These are phyloP conservation scores for Amaranthus tricolor DNA, from an alignment of 179 eudicot species.

Conservation along the genomic window DNA sequence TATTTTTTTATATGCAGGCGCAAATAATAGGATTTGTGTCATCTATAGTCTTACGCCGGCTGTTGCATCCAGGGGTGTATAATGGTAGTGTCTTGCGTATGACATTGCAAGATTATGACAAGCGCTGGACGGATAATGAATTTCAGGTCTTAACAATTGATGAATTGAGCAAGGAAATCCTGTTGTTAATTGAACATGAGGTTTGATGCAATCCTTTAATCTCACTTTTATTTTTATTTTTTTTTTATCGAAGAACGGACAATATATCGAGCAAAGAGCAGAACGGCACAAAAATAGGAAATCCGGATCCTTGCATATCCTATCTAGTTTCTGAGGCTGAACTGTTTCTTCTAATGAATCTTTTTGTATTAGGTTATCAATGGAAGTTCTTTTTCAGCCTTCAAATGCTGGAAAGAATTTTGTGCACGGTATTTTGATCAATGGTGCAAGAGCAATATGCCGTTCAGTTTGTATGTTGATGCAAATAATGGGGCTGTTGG, in stretches of 20 bases:
- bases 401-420: slow-evolving; percentile 78
- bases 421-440: slow-evolving; percentile 53
- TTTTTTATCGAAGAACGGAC: neutral
- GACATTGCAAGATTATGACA: slow-evolving; percentile 67
- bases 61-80: slow-evolving; percentile 79
- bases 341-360: slow-evolving; percentile 25
- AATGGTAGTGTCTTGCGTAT: slow-evolving; percentile 56
- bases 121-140: slow-evolving; percentile 77
- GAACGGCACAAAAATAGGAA: neutral
- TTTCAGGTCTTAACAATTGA: slow-evolving; percentile 66
- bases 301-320: neutral
- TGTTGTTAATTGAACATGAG: slow-evolving; percentile 78
- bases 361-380: slow-evolving; percentile 56
- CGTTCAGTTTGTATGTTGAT: slow-evolving; percentile 73
- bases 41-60: slow-evolving; percentile 72
- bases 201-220: slow-evolving; percentile 34
- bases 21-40: slow-evolving; percentile 66
- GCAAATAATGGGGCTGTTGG: slow-evolving; percentile 64
- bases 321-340: neutral
- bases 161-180: slow-evolving; percentile 67
- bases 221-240: neutral
- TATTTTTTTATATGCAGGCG: slow-evolving; percentile 53
- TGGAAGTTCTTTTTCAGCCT: slow-evolving; percentile 57
- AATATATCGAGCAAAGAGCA: neutral
- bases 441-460: slow-evolving; percentile 72